Evolutionary conservation across 2,329 filamentous ascomycete species (phyloP).

Genomic region (Apiospora saccharicola): DNA sequence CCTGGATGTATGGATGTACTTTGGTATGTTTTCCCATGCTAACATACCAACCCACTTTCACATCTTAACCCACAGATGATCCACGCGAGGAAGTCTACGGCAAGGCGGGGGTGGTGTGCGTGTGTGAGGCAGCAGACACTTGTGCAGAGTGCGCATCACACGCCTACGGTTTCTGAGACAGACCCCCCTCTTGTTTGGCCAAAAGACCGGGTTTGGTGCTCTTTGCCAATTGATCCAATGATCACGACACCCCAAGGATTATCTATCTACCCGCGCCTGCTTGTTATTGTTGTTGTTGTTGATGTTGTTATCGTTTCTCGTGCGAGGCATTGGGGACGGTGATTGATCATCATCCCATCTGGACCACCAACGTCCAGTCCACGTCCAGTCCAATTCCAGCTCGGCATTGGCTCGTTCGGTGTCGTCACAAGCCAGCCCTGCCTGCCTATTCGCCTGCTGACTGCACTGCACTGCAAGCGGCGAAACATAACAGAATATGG

Average conservation of each 20-base stretch:
- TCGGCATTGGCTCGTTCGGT: background rate
- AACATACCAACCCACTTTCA: constrained; percentile 8
- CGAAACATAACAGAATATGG: background rate
- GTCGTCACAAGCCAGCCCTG: constrained; percentile 8
- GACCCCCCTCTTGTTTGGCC: constrained; percentile 15
- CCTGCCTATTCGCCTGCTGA: background rate
- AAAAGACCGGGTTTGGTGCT: constrained; percentile 1
- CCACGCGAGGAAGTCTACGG: constrained; percentile 16
- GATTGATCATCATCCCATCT: background rate
- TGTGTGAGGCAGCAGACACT: background rate
- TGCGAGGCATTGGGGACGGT: background rate
- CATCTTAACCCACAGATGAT: constrained; percentile 16
- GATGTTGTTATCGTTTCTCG: too few relatives aligned
- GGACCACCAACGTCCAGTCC: constrained; percentile 3
- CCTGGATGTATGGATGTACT: background rate
- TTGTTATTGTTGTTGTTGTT: constrained; percentile 11
- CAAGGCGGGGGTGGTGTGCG: constrained; percentile 6
- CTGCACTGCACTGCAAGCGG: background rate
- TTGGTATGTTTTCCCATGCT: background rate
- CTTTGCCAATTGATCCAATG: constrained; percentile 20
- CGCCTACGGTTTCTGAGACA: constrained; percentile 20
- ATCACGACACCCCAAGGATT: constrained; percentile 4
- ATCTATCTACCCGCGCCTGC: background rate
- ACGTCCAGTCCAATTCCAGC: constrained; percentile 9
- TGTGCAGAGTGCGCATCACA: constrained; percentile 4